Evolutionary conservation across 1,284 basidiomycete species (phyloP), one percentile per base, ranked within the genome.

Genomic region (Irpex sp.): DNA sequence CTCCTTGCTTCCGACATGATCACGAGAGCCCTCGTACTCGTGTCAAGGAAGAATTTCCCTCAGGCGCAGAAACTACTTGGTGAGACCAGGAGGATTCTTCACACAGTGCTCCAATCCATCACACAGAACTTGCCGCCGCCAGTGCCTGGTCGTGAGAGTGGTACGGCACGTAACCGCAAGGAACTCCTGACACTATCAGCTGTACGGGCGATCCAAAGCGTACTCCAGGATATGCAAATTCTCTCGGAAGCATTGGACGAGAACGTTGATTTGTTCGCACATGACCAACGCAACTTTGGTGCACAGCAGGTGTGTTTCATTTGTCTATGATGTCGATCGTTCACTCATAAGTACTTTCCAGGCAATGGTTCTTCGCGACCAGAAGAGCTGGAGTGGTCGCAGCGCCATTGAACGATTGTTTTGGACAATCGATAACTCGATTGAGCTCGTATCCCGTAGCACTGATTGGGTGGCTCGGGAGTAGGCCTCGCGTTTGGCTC

Each of bases 1-100:
- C 84, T 97, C 4, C 84, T 97, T 34, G 89, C 93, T 11, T 91
- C 89, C 34, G 96, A 98, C 76, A 97, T 97, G 93, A 93, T 97
- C 72, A 96, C 94, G 1, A 89, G 96, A 19, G 91, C 92, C 6
- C 83, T 98, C 31, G 89, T 97, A 21, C 84, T 97, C 36, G 94
- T 97, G 56, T 92, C 92, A 17, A 82, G 94, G 69, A 87, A 92
- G 72, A 96, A 96, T 74, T 92, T 88, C 75, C 81, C 85, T 0
- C 93, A 95, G 67, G 96, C 96, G 1, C 88, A 91, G 71, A 90
- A 91, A 69, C 90, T 97, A 62, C 84, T 97, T 74, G 84, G 84
- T 58, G 95, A 97, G 81, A 97, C 95, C 59, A 91, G 90, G 73
- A 82, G 92, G 55, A 96, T 97, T 68, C 77, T 96, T 72, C 86